Percentiles rank a stretch among this genome's conserved stretches.
Conservation (phyloP, 495 filamentous ascomycete species). For the Parachaetomium inaequale region DNA sequence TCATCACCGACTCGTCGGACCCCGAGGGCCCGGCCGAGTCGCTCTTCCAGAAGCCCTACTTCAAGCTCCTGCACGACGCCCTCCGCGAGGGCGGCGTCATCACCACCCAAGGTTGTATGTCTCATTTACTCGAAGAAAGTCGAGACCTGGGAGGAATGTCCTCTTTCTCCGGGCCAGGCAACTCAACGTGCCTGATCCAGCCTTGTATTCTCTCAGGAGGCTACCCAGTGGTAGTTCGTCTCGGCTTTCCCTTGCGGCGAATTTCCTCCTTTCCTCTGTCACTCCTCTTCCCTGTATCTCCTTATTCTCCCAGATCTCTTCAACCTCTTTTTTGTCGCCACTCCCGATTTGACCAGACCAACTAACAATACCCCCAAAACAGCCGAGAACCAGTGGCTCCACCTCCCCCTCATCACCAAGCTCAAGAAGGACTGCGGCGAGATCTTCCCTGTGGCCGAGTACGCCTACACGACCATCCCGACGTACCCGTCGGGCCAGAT, state of each 20-base stretch:
- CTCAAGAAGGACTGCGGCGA: conserved; percentile 95
- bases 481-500: conserved; percentile 99
- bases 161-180: conserved; percentile 26
- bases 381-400: conserved; percentile 99
- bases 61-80: conserved; percentile 82
- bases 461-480: conserved; percentile 98
- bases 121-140: conserved; percentile 54
- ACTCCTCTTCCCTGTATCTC: conserved; percentile 1
- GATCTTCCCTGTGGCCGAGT: conserved; percentile 96
- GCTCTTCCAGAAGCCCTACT: conserved; percentile 98
- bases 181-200: conserved; percentile 25
- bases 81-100: conserved; percentile 95
- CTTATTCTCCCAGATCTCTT: not conserved
- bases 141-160: conserved; percentile 30
- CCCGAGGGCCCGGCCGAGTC: conserved; percentile 94
- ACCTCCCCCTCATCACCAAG: conserved; percentile 82
- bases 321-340: not conserved
- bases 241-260: conserved; percentile 24
- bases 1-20: conserved; percentile 98
- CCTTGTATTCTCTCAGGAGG: conserved; percentile 25
- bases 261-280: conserved; percentile 15
- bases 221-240: conserved; percentile 35
- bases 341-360: not conserved
- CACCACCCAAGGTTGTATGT: conserved; percentile 99
- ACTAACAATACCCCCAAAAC: conserved; percentile 33